Conservation (phyloP, 169 alveolate species). For the Babesia microti region DNA sequence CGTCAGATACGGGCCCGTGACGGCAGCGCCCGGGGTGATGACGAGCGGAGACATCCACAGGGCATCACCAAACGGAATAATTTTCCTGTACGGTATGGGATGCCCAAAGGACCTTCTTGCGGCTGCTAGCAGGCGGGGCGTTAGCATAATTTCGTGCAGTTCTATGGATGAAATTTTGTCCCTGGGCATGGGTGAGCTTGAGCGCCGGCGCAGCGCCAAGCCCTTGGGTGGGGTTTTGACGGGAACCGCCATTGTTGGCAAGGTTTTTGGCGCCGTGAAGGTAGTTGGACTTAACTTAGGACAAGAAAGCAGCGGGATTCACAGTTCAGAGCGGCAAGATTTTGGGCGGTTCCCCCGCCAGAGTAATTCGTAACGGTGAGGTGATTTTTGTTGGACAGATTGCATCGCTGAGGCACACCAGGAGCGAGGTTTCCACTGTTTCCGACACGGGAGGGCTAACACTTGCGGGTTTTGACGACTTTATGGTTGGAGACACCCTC, state of each 20-base stretch:
- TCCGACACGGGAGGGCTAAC: conserved; percentile 40
- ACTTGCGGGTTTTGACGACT: conserved; percentile 29
- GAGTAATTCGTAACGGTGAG: conserved; percentile 29
- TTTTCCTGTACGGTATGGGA: conserved; percentile 2
- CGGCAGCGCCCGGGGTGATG: no score
- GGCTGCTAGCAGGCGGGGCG: conserved; percentile 12
- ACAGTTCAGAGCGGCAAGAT: conserved; percentile 26
- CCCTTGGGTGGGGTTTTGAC: conserved; percentile 5
- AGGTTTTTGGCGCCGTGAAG: conserved; percentile 35
- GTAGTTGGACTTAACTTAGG: conserved; percentile 7
- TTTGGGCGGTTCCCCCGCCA: conserved; percentile 6
- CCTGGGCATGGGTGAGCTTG: conserved; percentile 5
- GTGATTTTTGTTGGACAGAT: conserved; percentile 24
- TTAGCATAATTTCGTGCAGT: conserved; percentile 21
- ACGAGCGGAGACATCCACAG: no score
- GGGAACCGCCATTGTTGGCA: conserved; percentile 27
- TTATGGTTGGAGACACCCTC: conserved; percentile 29
- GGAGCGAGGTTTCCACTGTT: conserved; percentile 14
- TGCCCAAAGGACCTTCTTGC: background rate
- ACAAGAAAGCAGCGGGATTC: conserved; percentile 38
- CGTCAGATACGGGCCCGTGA: no score
- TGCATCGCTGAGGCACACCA: conserved; percentile 31
- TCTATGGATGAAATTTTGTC: conserved; percentile 23
- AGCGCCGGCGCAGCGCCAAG: conserved; percentile 10
- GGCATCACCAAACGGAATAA: conserved; percentile 4